Evolutionary conservation across 148 eudicot genomes (phyloP).

Genomic region (Beta vulgaris): DNA sequence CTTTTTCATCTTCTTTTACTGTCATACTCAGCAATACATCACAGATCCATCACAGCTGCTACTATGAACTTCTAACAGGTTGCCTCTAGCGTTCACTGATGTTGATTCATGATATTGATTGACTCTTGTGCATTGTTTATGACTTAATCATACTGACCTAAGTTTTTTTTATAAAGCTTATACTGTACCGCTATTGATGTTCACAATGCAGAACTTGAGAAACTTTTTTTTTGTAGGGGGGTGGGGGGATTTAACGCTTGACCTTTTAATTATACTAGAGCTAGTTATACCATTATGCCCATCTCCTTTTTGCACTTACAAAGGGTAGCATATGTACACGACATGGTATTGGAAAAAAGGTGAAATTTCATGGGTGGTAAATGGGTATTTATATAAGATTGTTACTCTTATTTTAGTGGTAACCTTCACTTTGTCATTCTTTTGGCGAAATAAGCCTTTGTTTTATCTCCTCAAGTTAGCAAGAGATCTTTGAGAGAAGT

Average conservation of each 20-base stretch:
- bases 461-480: background rate
- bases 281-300: background rate
- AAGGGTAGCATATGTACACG: background rate
- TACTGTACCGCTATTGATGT: background rate
- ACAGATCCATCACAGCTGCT: background rate
- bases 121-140: background rate
- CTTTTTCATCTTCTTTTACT: background rate
- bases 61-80: background rate
- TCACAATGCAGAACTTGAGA: background rate
- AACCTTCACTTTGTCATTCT: background rate
- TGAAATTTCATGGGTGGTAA: too few relatives aligned
- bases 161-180: background rate
- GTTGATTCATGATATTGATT: background rate
- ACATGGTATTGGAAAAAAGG: too few relatives aligned
- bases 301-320: background rate
- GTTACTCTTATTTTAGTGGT: background rate
- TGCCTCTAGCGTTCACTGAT: background rate
- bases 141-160: background rate
- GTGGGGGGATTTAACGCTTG: background rate
- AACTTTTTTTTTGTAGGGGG: background rate
- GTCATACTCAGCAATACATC: background rate
- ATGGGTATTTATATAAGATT: background rate
- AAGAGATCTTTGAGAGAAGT: background rate
- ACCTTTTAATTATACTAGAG: background rate
- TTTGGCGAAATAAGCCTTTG: constrained; percentile 1